A percentile compares a stretch with the other conserved stretches of the same genome.
Conservation (phyloP, 192 early-diverging fungal species). For the Phlyctochytrium bullatum region DNA sequence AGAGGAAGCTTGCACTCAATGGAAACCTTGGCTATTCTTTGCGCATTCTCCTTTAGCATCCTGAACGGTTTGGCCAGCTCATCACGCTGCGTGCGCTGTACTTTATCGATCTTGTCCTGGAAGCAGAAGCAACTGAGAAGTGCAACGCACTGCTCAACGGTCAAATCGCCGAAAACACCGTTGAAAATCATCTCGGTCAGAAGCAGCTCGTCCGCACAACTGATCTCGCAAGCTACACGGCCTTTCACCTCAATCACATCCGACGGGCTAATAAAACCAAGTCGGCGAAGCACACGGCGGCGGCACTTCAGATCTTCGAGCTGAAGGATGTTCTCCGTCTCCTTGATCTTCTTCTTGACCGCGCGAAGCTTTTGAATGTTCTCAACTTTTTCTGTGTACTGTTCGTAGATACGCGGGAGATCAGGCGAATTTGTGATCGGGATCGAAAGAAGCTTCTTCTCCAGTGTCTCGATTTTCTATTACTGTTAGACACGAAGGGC, state of each 20-base stretch:
- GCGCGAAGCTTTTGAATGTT: constrained; percentile 60
- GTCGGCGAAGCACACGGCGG: constrained; percentile 84
- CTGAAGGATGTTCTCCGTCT: constrained; percentile 81
- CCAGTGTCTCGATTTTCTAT: constrained; percentile 70
- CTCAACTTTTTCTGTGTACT: constrained; percentile 67
- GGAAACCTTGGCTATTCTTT: constrained; percentile 79
- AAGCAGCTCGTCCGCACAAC: constrained; percentile 88
- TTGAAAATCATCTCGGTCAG: constrained; percentile 97
- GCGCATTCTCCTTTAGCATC: constrained; percentile 79
- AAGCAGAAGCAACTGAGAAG: constrained; percentile 91
- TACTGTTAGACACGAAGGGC: not conserved
- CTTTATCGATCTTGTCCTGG: constrained; percentile 62
- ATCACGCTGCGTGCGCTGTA: constrained; percentile 41
- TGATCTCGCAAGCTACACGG: constrained; percentile 96
- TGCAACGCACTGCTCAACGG: constrained; percentile 79
- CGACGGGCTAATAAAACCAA: constrained; percentile 76
- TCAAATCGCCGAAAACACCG: constrained; percentile 92
- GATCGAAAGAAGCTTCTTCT: constrained; percentile 62
- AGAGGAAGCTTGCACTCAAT: constrained; percentile 84
- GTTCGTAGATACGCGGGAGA: constrained; percentile 55
- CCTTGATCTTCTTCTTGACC: constrained; percentile 67
- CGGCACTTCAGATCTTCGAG: constrained; percentile 90
- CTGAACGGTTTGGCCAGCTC: constrained; percentile 76
- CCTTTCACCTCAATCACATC: constrained; percentile 98
- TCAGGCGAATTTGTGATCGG: constrained; percentile 55